Evolutionary conservation across 305 asterid genomes (phyloP).

Genomic region (Fraxinus nigra): DNA sequence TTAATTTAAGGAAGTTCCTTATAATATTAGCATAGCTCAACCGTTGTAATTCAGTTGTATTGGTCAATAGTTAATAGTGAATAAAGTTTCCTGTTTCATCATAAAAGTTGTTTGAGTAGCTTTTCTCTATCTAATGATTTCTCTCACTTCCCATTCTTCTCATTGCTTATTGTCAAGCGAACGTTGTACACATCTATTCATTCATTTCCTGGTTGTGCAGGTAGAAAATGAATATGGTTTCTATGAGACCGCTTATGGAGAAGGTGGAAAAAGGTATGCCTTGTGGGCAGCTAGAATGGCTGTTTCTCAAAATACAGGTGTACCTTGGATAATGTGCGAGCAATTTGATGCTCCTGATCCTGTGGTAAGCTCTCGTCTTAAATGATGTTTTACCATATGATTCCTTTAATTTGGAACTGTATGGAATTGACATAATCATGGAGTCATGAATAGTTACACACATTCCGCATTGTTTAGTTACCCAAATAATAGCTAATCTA

Average conservation of each 20-base stretch:
- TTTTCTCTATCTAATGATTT: conserved; percentile 7
- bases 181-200: background rate
- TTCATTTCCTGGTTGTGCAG: conserved; percentile 37
- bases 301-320: conserved; percentile 77
- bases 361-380: conserved; percentile 49
- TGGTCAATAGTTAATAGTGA: background rate
- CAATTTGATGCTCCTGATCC: conserved; percentile 83
- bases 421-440: background rate
- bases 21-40: background rate
- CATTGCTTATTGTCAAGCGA: conserved; percentile 13
- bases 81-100: background rate
- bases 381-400: background rate
- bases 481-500: conserved; percentile 1
- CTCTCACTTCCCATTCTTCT: background rate
- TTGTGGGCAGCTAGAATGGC: conserved; percentile 90
- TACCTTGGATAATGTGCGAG: conserved; percentile 97
- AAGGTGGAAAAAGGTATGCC: conserved; percentile 87
- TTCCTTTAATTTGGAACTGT: background rate
- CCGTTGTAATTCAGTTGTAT: background rate
- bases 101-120: conserved; percentile 3
- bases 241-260: conserved; percentile 84
- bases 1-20: background rate
- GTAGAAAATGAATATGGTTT: conserved; percentile 91
- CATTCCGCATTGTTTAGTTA: background rate
- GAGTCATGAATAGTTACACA: background rate